phyloP scores from a whole-genome alignment of 2,329 filamentous ascomycete genomes.

The Nemania sp. region DNA sequence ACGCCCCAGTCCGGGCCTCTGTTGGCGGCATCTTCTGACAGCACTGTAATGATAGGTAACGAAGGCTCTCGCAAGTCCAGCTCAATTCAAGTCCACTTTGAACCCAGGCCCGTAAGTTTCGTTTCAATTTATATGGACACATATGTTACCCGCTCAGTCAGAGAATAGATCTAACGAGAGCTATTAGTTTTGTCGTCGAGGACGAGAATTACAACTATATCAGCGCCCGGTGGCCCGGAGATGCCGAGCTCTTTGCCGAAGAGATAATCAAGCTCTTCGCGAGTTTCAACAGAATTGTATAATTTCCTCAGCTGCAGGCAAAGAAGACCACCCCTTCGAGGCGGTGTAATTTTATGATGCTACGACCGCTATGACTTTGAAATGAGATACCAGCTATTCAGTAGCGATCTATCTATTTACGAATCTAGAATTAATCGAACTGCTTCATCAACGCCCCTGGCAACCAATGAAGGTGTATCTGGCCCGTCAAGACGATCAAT shows the following conservation, averaged over 20 bases:
- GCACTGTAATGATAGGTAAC: slow-evolving; percentile 42
- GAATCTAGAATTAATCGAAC: slow-evolving; percentile 43
- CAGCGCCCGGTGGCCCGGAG: slow-evolving; percentile 51
- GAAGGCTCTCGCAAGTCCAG: slow-evolving; percentile 46
- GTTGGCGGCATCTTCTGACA: too few relatives aligned
- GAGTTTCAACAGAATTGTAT: slow-evolving; percentile 37
- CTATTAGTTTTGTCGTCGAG: slow-evolving; percentile 50
- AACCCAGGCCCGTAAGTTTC: slow-evolving; percentile 46
- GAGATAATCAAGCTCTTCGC: slow-evolving; percentile 47
- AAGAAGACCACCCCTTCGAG: not conserved
- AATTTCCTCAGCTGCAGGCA: not conserved
- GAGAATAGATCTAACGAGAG: slow-evolving; percentile 12
- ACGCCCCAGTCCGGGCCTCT: not conserved
- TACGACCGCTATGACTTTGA: slow-evolving; percentile 14
- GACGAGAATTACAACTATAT: slow-evolving; percentile 54
- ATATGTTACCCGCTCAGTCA: not conserved
- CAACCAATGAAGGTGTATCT: slow-evolving; percentile 56
- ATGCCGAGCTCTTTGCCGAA: slow-evolving; percentile 47
- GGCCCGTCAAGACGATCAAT: slow-evolving; percentile 59
- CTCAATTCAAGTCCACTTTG: slow-evolving; percentile 51
- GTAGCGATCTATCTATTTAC: not conserved
- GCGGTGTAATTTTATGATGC: slow-evolving; percentile 5
- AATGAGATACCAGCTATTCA: slow-evolving; percentile 12
- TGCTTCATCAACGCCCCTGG: slow-evolving; percentile 60
- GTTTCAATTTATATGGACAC: not conserved